Evolutionary conservation across 2,329 filamentous ascomycete species (phyloP).

Genomic region (Pseudogymnoascus sp.): DNA sequence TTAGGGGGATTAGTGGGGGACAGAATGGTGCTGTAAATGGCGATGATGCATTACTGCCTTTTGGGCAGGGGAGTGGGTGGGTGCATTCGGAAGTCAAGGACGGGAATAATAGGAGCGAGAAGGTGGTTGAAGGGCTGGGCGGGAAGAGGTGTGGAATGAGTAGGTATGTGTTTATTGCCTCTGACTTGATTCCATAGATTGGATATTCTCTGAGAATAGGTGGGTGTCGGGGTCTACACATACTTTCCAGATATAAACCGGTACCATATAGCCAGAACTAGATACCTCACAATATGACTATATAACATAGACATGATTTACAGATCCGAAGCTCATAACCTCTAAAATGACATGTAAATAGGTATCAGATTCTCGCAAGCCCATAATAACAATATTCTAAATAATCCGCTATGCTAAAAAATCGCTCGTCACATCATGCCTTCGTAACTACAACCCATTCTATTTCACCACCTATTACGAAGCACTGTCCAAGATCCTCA

Average conservation of each 20-base stretch:
- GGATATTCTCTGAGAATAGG: not conserved
- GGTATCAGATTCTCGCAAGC: not conserved
- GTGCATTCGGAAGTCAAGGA: slow-evolving; percentile 24
- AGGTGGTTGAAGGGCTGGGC: slow-evolving; percentile 23
- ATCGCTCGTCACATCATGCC: slow-evolving; percentile 1
- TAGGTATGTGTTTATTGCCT: slow-evolving; percentile 18
- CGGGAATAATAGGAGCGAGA: slow-evolving; percentile 24
- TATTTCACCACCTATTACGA: not conserved
- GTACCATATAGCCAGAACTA: not conserved
- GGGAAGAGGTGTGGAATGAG: slow-evolving; percentile 13
- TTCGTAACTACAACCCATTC: not conserved
- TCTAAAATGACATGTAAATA: not conserved
- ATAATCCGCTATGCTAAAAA: slow-evolving; percentile 2
- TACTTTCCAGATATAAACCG: not conserved
- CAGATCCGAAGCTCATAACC: not conserved
- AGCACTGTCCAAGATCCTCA: slow-evolving; percentile 37
- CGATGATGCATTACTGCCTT: slow-evolving; percentile 14
- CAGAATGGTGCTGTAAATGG: slow-evolving; percentile 9
- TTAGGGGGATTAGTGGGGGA: slow-evolving; percentile 14
- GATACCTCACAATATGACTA: not conserved
- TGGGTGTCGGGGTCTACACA: not conserved
- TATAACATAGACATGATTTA: not conserved
- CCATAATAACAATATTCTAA: not conserved
- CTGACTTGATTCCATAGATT: not conserved
- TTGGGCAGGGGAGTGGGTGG: slow-evolving; percentile 19